Evolutionary conservation across 2,329 filamentous ascomycete species (phyloP).

Genomic region (Lizonia empirigonia): DNA sequence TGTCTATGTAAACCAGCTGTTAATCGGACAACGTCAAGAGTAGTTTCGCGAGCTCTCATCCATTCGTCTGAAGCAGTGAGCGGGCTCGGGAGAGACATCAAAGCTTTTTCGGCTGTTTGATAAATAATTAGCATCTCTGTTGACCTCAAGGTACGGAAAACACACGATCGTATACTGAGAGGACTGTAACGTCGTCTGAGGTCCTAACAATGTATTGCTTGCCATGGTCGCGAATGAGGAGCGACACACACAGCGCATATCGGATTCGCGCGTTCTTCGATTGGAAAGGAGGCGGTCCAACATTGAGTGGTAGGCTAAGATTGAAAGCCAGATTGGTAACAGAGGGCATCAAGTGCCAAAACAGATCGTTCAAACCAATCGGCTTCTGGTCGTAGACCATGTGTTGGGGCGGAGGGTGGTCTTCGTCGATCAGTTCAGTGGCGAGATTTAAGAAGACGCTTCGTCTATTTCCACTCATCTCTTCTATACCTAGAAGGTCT

Average conservation of each 20-base stretch:
- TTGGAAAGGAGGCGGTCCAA: slow-evolving; percentile 60
- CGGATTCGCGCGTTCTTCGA: slow-evolving; percentile 59
- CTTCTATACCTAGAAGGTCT: slow-evolving; percentile 60
- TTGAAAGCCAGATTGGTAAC: slow-evolving; percentile 57
- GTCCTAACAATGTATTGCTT: slow-evolving; percentile 57
- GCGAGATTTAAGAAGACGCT: slow-evolving; percentile 59
- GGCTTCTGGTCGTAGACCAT: slow-evolving; percentile 55
- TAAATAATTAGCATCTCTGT: slow-evolving; percentile 10
- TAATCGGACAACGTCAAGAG: slow-evolving; percentile 53
- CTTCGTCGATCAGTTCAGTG: slow-evolving; percentile 57
- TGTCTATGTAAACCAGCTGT: slow-evolving; percentile 63
- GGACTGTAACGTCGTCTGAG: slow-evolving; percentile 56
- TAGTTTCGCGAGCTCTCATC: slow-evolving; percentile 47
- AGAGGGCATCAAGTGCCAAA: slow-evolving; percentile 58
- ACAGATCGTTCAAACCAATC: slow-evolving; percentile 47
- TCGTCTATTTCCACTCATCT: slow-evolving; percentile 53
- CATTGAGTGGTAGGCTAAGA: slow-evolving; percentile 59
- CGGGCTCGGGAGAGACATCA: slow-evolving; percentile 59
- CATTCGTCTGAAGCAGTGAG: slow-evolving; percentile 58
- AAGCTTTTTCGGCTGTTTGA: slow-evolving; percentile 56
- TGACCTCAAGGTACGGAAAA: background rate
- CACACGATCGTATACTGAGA: slow-evolving; percentile 61
- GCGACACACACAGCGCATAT: slow-evolving; percentile 56
- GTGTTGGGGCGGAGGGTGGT: slow-evolving; percentile 57
- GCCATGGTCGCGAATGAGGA: slow-evolving; percentile 55